A percentile compares a stretch with the other conserved stretches of the same genome.
These are phyloP conservation scores for Kurtzmaniella fragi DNA, from an alignment of 805 yeast species.

Conservation along the genomic window DNA sequence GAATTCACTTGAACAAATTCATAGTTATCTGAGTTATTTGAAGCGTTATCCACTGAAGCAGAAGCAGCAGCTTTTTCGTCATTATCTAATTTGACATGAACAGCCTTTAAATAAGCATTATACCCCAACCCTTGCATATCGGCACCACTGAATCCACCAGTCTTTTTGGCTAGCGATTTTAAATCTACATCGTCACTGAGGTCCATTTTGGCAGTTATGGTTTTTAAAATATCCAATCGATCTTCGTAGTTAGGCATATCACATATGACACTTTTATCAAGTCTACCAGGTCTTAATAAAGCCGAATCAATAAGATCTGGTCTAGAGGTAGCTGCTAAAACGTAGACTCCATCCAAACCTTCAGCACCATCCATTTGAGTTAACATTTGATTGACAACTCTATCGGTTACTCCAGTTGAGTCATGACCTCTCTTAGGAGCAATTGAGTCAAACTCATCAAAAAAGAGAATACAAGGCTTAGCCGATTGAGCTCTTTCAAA, in stretches of 20 bases:
- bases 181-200: constrained; percentile 48
- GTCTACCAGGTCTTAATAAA: constrained; percentile 88
- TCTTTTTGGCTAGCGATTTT: constrained; percentile 46
- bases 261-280: constrained; percentile 88
- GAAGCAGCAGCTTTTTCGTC: constrained; percentile 26
- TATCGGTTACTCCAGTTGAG: constrained; percentile 94
- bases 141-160: constrained; percentile 89
- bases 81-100: constrained; percentile 58
- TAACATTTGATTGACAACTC: constrained; percentile 94
- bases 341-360: constrained; percentile 94
- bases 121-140: constrained; percentile 90
- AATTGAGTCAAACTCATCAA: constrained; percentile 94
- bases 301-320: constrained; percentile 97
- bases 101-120: constrained; percentile 86
- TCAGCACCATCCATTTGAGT: constrained; percentile 99
- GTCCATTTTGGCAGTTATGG: constrained; percentile 58
- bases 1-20: constrained; percentile 43
- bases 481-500: constrained; percentile 95
- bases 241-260: constrained; percentile 75
- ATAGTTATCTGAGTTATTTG: constrained; percentile 12
- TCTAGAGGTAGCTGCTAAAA: constrained; percentile 91
- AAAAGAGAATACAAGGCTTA: constrained; percentile 86
- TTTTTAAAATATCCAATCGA: constrained; percentile 63
- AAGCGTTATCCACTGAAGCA: constrained; percentile 7
- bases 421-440: constrained; percentile 98